phyloP scores from a whole-genome alignment of 1,139 yeast genomes.

The Saccharomyces hybrid region DNA sequence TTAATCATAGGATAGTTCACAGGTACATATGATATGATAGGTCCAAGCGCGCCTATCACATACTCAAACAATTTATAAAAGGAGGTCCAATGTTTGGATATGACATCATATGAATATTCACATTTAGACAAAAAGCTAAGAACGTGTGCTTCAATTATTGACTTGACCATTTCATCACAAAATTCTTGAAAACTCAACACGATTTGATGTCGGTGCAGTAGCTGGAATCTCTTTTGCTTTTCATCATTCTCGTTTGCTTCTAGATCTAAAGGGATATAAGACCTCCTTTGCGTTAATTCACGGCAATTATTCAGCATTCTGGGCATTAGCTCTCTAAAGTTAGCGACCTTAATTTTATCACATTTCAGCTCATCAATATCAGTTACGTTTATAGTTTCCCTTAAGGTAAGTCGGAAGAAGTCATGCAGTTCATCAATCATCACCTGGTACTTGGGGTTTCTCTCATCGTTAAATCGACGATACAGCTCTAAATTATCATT shows the following conservation, averaged over 20 bases:
- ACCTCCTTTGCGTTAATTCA: slow-evolving; percentile 1
- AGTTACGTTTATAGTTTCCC: slow-evolving; percentile 15
- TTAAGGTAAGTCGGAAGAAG: slow-evolving; percentile 6
- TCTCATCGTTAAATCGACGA: neutral
- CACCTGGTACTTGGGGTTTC: neutral
- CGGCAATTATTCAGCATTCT: slow-evolving; percentile 1
- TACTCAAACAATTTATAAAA: slow-evolving; percentile 3
- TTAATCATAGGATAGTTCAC: neutral
- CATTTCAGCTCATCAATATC: slow-evolving; percentile 13
- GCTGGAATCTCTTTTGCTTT: neutral
- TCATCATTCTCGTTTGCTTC: neutral
- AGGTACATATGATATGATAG: slow-evolving; percentile 2
- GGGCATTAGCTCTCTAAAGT: neutral
- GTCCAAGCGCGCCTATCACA: neutral
- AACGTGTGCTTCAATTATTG: neutral
- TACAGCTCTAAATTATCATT: neutral
- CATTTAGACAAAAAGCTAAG: neutral
- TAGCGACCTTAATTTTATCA: neutral
- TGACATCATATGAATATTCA: neutral
- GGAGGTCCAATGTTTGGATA: neutral
- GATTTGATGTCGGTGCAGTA: neutral
- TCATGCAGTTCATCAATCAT: neutral
- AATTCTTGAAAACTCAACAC: neutral
- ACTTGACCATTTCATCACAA: neutral
- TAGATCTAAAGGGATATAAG: neutral